These are phyloP conservation scores for Avena eriantha DNA, from an alignment of 176 grass and related monocot genomes.

Conservation along the genomic window DNA sequence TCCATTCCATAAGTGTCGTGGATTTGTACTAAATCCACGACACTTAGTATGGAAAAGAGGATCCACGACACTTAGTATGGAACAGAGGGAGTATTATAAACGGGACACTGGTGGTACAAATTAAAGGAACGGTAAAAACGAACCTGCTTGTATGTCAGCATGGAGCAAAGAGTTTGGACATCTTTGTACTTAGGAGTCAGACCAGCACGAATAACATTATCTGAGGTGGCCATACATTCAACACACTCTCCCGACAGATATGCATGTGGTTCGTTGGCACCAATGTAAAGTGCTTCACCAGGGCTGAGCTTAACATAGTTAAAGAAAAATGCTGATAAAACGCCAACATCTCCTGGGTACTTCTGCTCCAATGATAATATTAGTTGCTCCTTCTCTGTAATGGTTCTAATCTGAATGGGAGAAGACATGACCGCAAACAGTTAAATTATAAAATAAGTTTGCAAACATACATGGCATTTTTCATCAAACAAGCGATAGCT, in stretches of 20 bases:
- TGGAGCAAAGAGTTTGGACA: constrained; percentile 88
- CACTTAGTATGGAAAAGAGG: too few species aligned
- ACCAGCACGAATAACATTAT: constrained; percentile 92
- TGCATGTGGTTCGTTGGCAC: constrained; percentile 88
- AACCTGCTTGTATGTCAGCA: constrained; percentile 97
- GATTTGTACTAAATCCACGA: too few species aligned
- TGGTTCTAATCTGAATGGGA: constrained; percentile 60
- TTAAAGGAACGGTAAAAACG: not conserved
- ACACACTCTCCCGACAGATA: constrained; percentile 89
- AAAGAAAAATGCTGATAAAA: constrained; percentile 79
- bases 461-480: not conserved
- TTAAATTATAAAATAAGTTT: not conserved
- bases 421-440: not conserved
- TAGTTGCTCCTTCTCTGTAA: constrained; percentile 81
- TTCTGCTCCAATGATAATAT: constrained; percentile 78
- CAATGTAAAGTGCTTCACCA: constrained; percentile 81
- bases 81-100: not conserved
- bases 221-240: constrained; percentile 94
- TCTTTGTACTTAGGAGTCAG: constrained; percentile 90
- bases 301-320: constrained; percentile 84
- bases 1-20: too few species aligned
- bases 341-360: constrained; percentile 83
- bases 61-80: too few species aligned
- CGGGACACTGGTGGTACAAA: not conserved
- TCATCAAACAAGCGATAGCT: not conserved